These are phyloP conservation scores for Alternaria conjuncta DNA, from an alignment of 2,329 filamentous ascomycete species.

Conservation along the genomic window DNA sequence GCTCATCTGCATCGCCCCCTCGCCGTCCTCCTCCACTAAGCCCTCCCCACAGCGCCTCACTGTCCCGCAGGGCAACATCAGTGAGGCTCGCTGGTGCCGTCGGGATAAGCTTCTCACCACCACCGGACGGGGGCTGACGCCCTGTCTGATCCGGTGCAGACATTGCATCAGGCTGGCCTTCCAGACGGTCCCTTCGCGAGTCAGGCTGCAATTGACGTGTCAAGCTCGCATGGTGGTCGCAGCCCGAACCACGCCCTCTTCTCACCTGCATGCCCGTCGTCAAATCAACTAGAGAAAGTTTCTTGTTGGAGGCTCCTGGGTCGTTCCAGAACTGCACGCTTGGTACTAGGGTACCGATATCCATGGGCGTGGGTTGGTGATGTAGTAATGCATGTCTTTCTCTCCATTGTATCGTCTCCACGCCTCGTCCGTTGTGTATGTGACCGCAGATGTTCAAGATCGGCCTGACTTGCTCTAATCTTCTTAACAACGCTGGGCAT, in stretches of 20 bases:
- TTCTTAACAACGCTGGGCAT: constrained; percentile 65
- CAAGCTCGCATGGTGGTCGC: constrained; percentile 23
- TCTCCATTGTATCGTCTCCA: constrained; percentile 68
- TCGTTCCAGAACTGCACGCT: constrained; percentile 63
- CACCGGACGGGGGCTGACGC: constrained; percentile 27
- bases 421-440: constrained; percentile 72
- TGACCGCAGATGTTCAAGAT: constrained; percentile 73
- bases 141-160: constrained; percentile 1
- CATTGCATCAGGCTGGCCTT: constrained; percentile 28
- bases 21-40: background rate
- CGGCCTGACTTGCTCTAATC: constrained; percentile 68
- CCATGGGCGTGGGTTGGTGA: background rate
- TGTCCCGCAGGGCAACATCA: constrained; percentile 21
- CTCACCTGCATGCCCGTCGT: constrained; percentile 49
- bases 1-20: constrained; percentile 27
- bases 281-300: constrained; percentile 69
- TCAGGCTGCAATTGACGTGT: constrained; percentile 35
- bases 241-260: constrained; percentile 42
- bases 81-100: constrained; percentile 31
- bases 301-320: constrained; percentile 63
- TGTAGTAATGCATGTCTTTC: constrained; percentile 18
- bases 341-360: constrained; percentile 52
- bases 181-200: constrained; percentile 10
- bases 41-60: constrained; percentile 29
- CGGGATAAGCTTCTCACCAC: constrained; percentile 25